Percentiles rank a stretch among this genome's conserved stretches.
Conservation (phyloP, 225 moss, liverwort and hornwort genomes). For the Pleurozium schreberi region DNA sequence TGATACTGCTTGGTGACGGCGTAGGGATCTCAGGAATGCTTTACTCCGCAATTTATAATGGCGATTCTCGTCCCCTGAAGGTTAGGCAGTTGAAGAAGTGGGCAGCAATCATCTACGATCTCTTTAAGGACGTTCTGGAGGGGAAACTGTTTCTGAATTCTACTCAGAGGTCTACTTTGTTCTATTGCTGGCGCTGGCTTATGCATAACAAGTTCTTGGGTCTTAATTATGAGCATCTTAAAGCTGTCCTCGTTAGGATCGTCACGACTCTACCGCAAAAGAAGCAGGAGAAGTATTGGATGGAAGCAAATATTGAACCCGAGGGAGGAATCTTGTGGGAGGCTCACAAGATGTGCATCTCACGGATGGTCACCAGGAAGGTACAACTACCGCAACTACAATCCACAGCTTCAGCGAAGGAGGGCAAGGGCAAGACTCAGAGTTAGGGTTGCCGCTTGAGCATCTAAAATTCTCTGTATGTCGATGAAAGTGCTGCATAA, state of each 20-base stretch:
- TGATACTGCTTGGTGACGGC: background rate
- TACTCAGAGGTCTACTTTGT: background rate
- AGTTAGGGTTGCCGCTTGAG: no score
- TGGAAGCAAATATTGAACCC: background rate
- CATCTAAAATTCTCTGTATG: no score
- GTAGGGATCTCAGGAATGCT: no score
- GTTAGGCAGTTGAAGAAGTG: background rate
- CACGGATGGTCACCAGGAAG: background rate
- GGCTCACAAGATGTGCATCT: background rate
- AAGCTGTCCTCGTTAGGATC: background rate
- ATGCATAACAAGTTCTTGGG: background rate
- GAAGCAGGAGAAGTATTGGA: background rate
- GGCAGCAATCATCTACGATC: no score
- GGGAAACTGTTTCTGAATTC: background rate
- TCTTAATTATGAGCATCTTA: background rate
- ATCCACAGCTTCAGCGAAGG: no score
- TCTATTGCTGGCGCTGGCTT: fast-evolving
- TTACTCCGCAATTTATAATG: no score
- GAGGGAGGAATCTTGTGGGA: background rate
- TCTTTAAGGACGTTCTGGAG: background rate
- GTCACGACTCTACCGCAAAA: background rate
- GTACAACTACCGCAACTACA: no score
- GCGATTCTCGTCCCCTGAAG: no score
- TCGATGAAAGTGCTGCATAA: no score
- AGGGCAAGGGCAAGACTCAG: no score